Conservation (phyloP, 2,329 filamentous ascomycete species). For the Gaeumannomyces tritici region DNA sequence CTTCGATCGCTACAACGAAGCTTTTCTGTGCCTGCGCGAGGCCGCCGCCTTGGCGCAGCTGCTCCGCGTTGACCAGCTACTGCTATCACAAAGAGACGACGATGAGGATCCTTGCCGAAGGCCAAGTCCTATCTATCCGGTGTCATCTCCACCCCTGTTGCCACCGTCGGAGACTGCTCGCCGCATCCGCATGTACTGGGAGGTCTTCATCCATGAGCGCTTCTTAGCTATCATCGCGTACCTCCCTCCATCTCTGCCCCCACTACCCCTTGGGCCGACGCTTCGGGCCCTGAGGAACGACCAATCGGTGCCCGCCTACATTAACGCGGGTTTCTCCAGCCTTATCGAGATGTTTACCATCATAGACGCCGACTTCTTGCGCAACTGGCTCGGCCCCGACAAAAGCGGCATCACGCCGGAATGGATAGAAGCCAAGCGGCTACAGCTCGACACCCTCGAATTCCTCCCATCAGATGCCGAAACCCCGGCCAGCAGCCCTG, state of each 20-base stretch:
- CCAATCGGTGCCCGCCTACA: slow-evolving; percentile 21
- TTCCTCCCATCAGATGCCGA: slow-evolving; percentile 6
- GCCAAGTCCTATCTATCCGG: too few relatives aligned
- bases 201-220: slow-evolving; percentile 45
- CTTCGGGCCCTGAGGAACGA: slow-evolving; percentile 12
- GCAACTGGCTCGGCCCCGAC: slow-evolving; percentile 20
- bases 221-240: slow-evolving; percentile 43
- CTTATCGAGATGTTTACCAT: slow-evolving; percentile 26
- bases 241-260: slow-evolving; percentile 24
- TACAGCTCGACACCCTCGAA: slow-evolving; percentile 28
- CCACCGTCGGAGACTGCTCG: slow-evolving; percentile 14
- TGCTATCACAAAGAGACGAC: slow-evolving; percentile 6
- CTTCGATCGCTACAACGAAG: slow-evolving; percentile 34
- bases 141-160: not conserved
- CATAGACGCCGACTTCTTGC: slow-evolving; percentile 27
- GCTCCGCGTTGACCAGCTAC: slow-evolving; percentile 30
- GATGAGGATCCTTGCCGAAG: not conserved
- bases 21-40: slow-evolving; percentile 40
- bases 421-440: slow-evolving; percentile 31
- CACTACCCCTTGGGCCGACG: slow-evolving; percentile 11
- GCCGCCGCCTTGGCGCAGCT: slow-evolving; percentile 34
- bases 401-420: slow-evolving; percentile 18
- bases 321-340: slow-evolving; percentile 26
- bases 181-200: slow-evolving; percentile 43
- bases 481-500: slow-evolving; percentile 14